Conservation (phyloP, 1,284 basidiomycete species). For the Apiotrichum gracile region DNA sequence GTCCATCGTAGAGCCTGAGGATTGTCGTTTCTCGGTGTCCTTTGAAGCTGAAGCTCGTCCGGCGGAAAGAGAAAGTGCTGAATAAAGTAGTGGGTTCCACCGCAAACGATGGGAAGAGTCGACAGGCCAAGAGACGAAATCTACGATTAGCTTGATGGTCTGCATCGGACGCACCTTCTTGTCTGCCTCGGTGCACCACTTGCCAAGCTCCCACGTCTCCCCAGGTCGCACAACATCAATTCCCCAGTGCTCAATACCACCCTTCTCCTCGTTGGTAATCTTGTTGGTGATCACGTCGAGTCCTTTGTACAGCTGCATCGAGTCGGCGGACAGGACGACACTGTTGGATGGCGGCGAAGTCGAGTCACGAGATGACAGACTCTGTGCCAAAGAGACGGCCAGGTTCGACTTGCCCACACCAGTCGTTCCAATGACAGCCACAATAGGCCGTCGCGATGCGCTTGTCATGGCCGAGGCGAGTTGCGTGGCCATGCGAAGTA, state of each 20-base stretch:
- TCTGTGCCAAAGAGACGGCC: constrained; percentile 76
- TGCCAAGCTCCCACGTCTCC: constrained; percentile 61
- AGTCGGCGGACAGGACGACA: constrained; percentile 82
- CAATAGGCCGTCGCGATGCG: constrained; percentile 20
- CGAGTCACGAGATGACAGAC: constrained; percentile 3
- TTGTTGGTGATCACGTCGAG: constrained; percentile 96
- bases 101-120: constrained; percentile 76
- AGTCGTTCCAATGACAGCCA: constrained; percentile 88
- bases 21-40: not conserved
- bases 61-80: constrained; percentile 75
- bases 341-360: not conserved
- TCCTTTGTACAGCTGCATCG: constrained; percentile 97
- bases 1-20: constrained; percentile 25
- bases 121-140: not conserved
- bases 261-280: constrained; percentile 66
- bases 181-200: constrained; percentile 71
- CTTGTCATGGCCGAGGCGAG: too few relatives aligned
- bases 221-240: constrained; percentile 81
- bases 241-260: constrained; percentile 78
- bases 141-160: constrained; percentile 1
- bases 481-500: too few relatives aligned
- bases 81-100: constrained; percentile 95
- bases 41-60: constrained; percentile 54
- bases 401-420: constrained; percentile 95
- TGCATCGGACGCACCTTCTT: constrained; percentile 53